Evolutionary conservation across 495 filamentous ascomycete genomes (phyloP).

Genomic region (Aspergillus steynii): DNA sequence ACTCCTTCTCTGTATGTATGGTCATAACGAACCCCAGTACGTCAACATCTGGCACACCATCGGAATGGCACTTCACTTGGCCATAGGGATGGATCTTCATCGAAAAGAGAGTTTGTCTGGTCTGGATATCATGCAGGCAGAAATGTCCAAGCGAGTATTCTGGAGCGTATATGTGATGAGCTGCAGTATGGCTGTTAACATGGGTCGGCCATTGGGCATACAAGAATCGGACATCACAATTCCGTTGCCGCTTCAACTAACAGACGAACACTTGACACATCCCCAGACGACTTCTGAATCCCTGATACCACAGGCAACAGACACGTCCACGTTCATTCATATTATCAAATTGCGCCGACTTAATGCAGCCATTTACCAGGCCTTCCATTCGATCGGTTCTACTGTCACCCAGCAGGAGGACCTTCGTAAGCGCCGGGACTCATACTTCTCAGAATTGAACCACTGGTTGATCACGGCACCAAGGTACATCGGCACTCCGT

Average conservation of each 20-base stretch:
- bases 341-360: slow-evolving; percentile 13
- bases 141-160: slow-evolving; percentile 13
- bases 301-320: slow-evolving; percentile 1
- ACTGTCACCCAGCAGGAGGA: not conserved
- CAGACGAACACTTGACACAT: slow-evolving; percentile 2
- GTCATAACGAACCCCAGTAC: slow-evolving; percentile 14
- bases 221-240: slow-evolving; percentile 12
- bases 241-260: slow-evolving; percentile 4
- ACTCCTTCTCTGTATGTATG: slow-evolving; percentile 16
- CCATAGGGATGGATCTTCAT: slow-evolving; percentile 12
- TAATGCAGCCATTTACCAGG: slow-evolving; percentile 9
- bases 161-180: slow-evolving; percentile 15
- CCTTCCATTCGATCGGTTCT: slow-evolving; percentile 9
- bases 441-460: slow-evolving; percentile 9
- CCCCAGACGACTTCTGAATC: not conserved
- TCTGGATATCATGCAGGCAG: not conserved
- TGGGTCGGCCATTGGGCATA: slow-evolving; percentile 14
- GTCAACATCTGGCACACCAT: slow-evolving; percentile 16
- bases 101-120: slow-evolving; percentile 10
- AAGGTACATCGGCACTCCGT: slow-evolving; percentile 7
- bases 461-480: slow-evolving; percentile 13
- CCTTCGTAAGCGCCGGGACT: not conserved
- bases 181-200: slow-evolving; percentile 16
- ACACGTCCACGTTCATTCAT: slow-evolving; percentile 16
- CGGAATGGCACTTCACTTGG: slow-evolving; percentile 13